Percentiles rank a stretch among this genome's conserved stretches.
Evolutionary conservation across 1,284 basidiomycete species (phyloP).

Genomic region (Earliella scabrosa): DNA sequence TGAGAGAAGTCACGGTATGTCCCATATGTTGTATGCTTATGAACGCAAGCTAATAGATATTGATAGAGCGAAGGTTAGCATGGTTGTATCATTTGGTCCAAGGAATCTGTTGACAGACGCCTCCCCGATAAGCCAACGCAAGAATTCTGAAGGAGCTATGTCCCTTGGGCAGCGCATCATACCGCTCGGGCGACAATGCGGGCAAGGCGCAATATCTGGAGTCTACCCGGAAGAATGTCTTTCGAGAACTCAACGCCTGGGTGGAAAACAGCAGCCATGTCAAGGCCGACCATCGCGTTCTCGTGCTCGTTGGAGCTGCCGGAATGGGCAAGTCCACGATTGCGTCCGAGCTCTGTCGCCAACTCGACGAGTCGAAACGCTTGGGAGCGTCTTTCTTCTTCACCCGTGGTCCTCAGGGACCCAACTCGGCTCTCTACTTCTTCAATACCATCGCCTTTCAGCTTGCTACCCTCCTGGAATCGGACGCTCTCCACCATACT

Average conservation of each 20-base stretch:
- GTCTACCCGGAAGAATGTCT: conserved; percentile 13
- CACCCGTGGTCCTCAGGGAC: conserved; percentile 3
- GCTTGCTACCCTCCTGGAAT: not conserved
- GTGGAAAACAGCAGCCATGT: not conserved
- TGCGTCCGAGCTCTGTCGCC: conserved; percentile 11
- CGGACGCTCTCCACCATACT: not conserved
- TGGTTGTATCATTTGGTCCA: too few relatives aligned
- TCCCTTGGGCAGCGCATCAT: too few relatives aligned
- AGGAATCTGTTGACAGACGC: too few relatives aligned
- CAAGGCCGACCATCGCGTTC: not conserved
- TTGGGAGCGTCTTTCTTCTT: conserved; percentile 1
- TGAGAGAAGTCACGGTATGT: too few relatives aligned
- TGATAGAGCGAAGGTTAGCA: too few relatives aligned
- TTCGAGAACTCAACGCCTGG: conserved; percentile 13
- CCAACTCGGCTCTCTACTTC: conserved; percentile 2
- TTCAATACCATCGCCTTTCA: conserved; percentile 12
- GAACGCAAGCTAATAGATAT: too few relatives aligned
- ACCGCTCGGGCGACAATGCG: not conserved
- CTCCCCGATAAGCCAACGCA: too few relatives aligned
- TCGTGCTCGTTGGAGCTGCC: conserved; percentile 10
- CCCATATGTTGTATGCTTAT: too few relatives aligned
- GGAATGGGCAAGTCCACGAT: conserved; percentile 23
- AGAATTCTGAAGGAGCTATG: too few relatives aligned
- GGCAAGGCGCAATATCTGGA: conserved; percentile 15
- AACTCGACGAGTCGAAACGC: not conserved